Base-by-base conservation (phyloP, 2,329 filamentous ascomycete species). In the Chaetoscypha palmicola region DNA sequence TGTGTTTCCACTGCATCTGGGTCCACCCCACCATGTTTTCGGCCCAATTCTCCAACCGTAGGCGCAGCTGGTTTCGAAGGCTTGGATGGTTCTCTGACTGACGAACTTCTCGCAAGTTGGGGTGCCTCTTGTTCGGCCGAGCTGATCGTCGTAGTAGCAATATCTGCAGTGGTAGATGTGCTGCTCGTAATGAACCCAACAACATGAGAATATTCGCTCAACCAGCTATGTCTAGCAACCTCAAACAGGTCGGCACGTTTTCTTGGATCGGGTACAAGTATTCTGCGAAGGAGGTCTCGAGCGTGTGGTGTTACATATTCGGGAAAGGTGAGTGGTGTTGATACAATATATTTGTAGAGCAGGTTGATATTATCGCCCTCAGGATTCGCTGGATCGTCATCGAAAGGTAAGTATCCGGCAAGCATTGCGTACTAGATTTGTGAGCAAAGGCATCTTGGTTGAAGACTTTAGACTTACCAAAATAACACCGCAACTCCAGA, bases 351-450 rank as follows among this genome's bases (percentile, higher is more conserved):
- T 69, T 97, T 97, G 76, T 98, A 98, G 21, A 98, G 73, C 9
- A 98, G 76, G 64, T 98, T 98, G 70, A 98, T 98, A 63, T 98
- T 98, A 65, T 98, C 92, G 54, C 92, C 92, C 66, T 98, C 92
- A 2, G 92, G 92, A 62, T 98, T 98, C 35, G 90, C 92, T 51
- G 92, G 92, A 59, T 98, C 92, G 62, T 98, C 92, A 58, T 98
- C 92, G 60, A 98, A 98, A 2, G 92, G 92, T 10, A 98, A 74
- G 64, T 98, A 98, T 33, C 92, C 92, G 30, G 92, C 92, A 58
- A 98, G 74, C 92, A 98, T 98, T 46, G 92, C 92, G 64, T 98
- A 98, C 90, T 97, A 59, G 45, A 28, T 17, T 49, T 21, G 20
- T 43, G 5, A 37, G 9, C 36, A 5, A 21, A 33, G n/a, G n/a